Evolutionary conservation across 345 rosid genomes (phyloP).

Genomic region (Tarenaya hassleriana): DNA sequence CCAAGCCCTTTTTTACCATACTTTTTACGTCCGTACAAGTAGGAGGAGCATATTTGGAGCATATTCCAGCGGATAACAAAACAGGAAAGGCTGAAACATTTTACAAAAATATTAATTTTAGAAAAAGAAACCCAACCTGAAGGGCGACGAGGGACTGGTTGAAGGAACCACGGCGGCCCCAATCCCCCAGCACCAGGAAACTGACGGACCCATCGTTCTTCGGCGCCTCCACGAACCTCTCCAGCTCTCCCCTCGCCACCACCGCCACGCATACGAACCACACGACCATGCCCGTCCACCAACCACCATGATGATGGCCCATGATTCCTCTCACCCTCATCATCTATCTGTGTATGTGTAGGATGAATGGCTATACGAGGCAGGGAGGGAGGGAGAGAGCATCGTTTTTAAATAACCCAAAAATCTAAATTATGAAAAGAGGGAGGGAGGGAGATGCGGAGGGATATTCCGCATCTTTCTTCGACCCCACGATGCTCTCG

Average conservation of each 20-base stretch:
- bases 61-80: constrained; percentile 20
- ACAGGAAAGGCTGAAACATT: too few relatives aligned
- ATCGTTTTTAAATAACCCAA: constrained; percentile 26
- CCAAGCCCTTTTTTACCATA: too few relatives aligned
- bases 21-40: not conserved
- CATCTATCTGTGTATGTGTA: not conserved
- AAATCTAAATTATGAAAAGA: not conserved
- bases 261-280: constrained; percentile 11
- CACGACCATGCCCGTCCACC: constrained; percentile 12
- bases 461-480: constrained; percentile 35
- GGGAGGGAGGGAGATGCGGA: constrained; percentile 30
- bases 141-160: constrained; percentile 64
- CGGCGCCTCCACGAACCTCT: constrained; percentile 42
- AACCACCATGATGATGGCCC: constrained; percentile 14
- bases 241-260: constrained; percentile 37
- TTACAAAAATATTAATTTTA: not conserved
- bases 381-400: constrained; percentile 21
- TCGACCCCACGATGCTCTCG: constrained; percentile 23
- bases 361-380: constrained; percentile 10
- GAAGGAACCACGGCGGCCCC: constrained; percentile 70
- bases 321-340: constrained; percentile 4
- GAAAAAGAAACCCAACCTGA: constrained; percentile 34
- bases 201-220: constrained; percentile 48
- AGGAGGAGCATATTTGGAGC: constrained; percentile 10
- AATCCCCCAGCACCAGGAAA: constrained; percentile 70